A percentile compares a stretch with the other conserved stretches of the same genome.
Conservation (phyloP, 2,329 filamentous ascomycete species). For the Aspergillus pseudoterreus region DNA sequence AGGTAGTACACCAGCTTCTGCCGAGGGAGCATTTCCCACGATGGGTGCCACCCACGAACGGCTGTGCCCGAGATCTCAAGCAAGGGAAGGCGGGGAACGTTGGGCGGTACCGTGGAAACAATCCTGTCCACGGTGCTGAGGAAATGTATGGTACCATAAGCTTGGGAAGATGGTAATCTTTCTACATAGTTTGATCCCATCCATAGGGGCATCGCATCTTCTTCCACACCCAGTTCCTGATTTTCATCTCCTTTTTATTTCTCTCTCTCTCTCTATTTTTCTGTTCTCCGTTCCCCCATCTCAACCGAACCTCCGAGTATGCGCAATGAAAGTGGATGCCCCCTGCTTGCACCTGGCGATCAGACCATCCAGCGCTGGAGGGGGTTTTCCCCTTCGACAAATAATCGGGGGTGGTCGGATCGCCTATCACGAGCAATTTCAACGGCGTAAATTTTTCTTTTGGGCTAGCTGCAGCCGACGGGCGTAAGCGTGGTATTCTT, state of each 20-base stretch:
- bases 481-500: neutral
- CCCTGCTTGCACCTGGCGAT: conserved; percentile 16
- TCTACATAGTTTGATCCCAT: neutral
- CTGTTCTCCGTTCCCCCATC: neutral
- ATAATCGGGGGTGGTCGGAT: conserved; percentile 16
- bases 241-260: conserved; percentile 5
- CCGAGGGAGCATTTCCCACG: conserved; percentile 7
- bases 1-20: neutral
- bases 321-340: conserved; percentile 2
- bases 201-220: conserved; percentile 3
- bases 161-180: too few species aligned
- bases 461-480: too few species aligned
- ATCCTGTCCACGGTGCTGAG: conserved; percentile 13
- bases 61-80: conserved; percentile 25
- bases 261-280: neutral
- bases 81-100: conserved; percentile 22
- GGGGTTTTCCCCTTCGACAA: conserved; percentile 4
- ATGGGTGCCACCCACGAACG: conserved; percentile 20
- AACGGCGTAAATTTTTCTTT: conserved; percentile 11
- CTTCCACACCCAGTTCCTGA: conserved; percentile 10
- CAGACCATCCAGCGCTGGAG: conserved; percentile 15
- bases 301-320: neutral
- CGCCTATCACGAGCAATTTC: conserved; percentile 15
- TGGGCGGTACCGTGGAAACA: conserved; percentile 20
- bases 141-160: neutral